Evolutionary conservation across 805 yeast genomes (phyloP), one percentile per base, ranked within the genome.

Genomic region (Wickerhamiella sergipiensis): DNA sequence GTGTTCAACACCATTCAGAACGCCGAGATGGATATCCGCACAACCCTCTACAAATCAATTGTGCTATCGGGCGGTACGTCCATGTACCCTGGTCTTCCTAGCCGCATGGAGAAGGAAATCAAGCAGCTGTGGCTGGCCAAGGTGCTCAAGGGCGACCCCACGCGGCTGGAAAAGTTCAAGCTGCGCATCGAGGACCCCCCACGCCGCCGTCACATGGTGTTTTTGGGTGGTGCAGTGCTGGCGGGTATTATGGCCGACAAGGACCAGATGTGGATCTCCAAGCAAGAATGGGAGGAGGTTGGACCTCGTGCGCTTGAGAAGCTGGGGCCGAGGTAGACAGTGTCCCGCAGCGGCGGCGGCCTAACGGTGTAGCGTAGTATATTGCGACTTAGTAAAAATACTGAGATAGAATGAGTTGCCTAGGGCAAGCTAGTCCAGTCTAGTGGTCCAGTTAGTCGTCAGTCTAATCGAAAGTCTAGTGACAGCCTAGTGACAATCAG

Each of bases 181-280:
- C 96, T 92, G 42, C 80, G 90, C 69, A 92, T 92, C 61, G 97
- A 92, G 68, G 97, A 92, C 67, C 97, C 98, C 43, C 98, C 98
- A 59, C 80, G 97, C 74, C 87, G 98, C 75, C 84, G 89, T 67
- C 96, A 92, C 68, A 90, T 92, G 97, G 98, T 92, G 36, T 92
- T 92, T 69, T 81, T 90, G 58, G 98, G 98, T 60, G 98, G 98
- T 61, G 97, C 97, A 4, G 97, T 92, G 19, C 75, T 92, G 64
- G 97, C 98, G 33, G 87, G 85, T 64, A 90, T 92, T 59, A 92
- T 92, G 97, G 95, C 95, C 46, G 96, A 89, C 67, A 92, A 90
- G 68, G 97, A 89, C 58, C 97, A 89, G 64, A 85, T 92, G 95
- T 92, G 98, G 98, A 79, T 92, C 59, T 74, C 86, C 50, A 89